Evolutionary conservation across 305 asterid species (phyloP).

Genomic region (Solanum hybrid): DNA sequence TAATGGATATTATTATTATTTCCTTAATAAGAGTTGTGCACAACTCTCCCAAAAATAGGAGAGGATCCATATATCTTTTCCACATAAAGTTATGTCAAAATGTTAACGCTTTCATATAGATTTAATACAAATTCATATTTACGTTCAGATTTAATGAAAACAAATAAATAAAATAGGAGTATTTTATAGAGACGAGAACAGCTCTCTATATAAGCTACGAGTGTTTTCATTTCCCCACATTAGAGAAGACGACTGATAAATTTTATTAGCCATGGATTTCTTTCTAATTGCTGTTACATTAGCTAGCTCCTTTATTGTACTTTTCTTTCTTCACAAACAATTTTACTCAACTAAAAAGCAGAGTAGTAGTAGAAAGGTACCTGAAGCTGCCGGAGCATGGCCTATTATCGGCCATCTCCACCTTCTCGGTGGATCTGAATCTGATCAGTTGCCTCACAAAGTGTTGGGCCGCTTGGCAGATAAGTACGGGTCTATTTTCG

Average conservation of each 20-base stretch:
- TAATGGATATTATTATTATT: neutral
- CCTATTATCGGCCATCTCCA: slow-evolving; percentile 25
- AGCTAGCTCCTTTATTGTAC: neutral
- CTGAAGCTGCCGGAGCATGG: slow-evolving; percentile 13
- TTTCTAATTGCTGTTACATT: neutral
- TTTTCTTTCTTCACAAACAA: neutral
- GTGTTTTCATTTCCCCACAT: neutral
- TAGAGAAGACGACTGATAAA: neutral
- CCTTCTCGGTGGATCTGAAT: slow-evolving; percentile 11
- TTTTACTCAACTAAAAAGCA: neutral
- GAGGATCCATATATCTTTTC: neutral
- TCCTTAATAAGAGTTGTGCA: neutral
- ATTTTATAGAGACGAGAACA: neutral
- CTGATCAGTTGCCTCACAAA: slow-evolving; percentile 8
- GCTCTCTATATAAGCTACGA: neutral
- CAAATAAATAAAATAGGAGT: no score
- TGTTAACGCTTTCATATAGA: neutral
- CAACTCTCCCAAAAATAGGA: neutral
- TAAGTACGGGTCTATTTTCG: slow-evolving; percentile 22
- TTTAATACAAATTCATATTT: no score
- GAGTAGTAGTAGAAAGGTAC: neutral
- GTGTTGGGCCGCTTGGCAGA: slow-evolving; percentile 14
- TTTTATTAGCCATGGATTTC: neutral
- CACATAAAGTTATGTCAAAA: neutral
- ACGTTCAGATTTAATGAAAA: no score